Evolutionary conservation across 106 monocot species (phyloP).

Genomic region (Platanthera zijinensis): DNA sequence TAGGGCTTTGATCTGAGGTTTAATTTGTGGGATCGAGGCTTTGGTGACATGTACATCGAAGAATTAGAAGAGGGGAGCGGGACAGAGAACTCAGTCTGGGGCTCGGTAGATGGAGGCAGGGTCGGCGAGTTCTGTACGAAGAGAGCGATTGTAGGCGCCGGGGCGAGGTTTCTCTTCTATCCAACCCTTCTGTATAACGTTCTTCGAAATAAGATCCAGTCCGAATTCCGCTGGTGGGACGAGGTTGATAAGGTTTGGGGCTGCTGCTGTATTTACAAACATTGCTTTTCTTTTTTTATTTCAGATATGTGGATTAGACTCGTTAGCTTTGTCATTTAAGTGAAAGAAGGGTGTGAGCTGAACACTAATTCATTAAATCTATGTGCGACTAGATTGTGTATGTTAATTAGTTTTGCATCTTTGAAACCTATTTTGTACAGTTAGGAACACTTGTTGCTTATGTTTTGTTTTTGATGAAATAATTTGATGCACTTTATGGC

Average conservation of each 20-base stretch:
- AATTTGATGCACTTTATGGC: too few relatives aligned
- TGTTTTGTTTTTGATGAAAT: too few relatives aligned
- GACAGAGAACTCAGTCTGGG: not conserved
- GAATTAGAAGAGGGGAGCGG: conserved; percentile 18
- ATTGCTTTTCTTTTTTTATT: not conserved
- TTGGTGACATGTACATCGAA: conserved; percentile 20
- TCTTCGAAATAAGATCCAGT: conserved; percentile 38
- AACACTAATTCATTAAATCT: not conserved
- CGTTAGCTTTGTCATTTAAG: not conserved
- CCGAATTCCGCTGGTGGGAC: conserved; percentile 69
- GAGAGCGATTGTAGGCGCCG: conserved; percentile 45
- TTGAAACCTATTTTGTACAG: not conserved
- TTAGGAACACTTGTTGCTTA: not conserved
- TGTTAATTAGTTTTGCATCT: not conserved
- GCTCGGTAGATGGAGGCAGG: not conserved
- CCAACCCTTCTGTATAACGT: conserved; percentile 63
- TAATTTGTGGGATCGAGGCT: not conserved
- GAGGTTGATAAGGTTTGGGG: conserved; percentile 45
- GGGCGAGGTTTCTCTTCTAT: conserved; percentile 61
- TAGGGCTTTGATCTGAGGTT: not conserved
- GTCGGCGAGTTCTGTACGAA: conserved; percentile 23
- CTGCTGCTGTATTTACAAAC: not conserved
- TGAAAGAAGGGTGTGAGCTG: not conserved
- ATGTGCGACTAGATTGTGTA: not conserved
- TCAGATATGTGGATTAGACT: not conserved